These are phyloP conservation scores for Styphnolobium japonicum DNA, from an alignment of 306 rosid species.

Conservation along the genomic window DNA sequence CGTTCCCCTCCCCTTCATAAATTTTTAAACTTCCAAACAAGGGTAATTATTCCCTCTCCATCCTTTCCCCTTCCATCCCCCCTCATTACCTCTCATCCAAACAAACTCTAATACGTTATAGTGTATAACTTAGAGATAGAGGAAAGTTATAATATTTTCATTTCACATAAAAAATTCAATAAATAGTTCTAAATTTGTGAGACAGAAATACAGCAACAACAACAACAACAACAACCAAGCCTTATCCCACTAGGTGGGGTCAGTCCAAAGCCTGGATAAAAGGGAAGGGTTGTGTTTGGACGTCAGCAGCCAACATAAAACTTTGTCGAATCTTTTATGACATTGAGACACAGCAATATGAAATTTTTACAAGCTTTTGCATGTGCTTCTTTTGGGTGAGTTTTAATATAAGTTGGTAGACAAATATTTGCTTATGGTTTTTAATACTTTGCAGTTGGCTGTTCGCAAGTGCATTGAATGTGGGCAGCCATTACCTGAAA, in stretches of 20 bases:
- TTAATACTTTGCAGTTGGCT: constrained; percentile 40
- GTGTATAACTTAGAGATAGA: background rate
- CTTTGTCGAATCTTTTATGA: background rate
- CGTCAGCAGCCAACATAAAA: background rate
- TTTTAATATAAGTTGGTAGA: background rate
- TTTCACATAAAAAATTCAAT: background rate
- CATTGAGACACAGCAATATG: background rate
- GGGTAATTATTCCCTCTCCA: background rate
- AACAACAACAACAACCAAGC: background rate
- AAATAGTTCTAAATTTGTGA: background rate
- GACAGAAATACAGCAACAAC: background rate
- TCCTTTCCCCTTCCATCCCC: background rate
- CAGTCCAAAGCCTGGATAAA: background rate
- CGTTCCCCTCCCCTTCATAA: background rate
- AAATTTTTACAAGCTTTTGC: background rate
- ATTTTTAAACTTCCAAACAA: background rate
- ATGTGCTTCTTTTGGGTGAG: background rate
- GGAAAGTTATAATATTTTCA: background rate
- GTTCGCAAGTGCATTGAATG: constrained; percentile 61
- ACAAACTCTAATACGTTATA: background rate
- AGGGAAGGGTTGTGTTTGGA: background rate
- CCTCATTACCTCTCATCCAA: background rate
- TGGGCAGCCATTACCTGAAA: constrained; percentile 69
- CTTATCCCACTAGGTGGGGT: background rate
- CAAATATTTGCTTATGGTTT: background rate